Base-by-base conservation (phyloP, 2,329 filamentous ascomycete species). In the Aspergillus intermedius region DNA sequence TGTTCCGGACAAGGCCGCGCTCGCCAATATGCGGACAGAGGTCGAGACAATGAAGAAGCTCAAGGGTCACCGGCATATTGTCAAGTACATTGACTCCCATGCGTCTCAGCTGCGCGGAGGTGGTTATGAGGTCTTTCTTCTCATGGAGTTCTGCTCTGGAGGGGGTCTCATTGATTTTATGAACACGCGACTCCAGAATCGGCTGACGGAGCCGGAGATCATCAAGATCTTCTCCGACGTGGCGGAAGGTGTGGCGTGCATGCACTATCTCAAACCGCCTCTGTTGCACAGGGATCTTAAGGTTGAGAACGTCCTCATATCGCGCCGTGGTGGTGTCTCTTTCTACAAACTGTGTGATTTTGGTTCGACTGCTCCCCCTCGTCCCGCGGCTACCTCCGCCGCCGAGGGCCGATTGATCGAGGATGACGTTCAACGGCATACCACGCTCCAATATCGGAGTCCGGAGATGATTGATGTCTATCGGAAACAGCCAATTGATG, bases 1-100 rank as follows among this genome's bases (percentile, higher is more conserved):
- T 32, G 93, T 97, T 46, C 90, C 93, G 28, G 93, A 98, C 72
- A 96, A 95, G 77, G 88, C 95, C 56, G 83, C 91, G 50, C 77
- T 98, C 72, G 87, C 88, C 54, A 91, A 88, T 70, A 97, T 98
- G 93, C 84, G 93, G 69, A 97, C 85, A 58, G 93, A 98, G 77
- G 93, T 98, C 60, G 93, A 98, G 75, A 98, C 93, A 12, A 98
- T 98, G 93, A 98, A 98, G 83, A 91, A 93, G 72, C 79, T 98
- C 61, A 95, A 95, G 77, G 93, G 93, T 49, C 93, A 97, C 78
- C 83, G 84, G 54, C 86, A 93, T 61, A 97, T 98, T 64, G 93
- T 98, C 61, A 96, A 87, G 50, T 98, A 98, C 73, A 91, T 97
- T 68, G 93, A 98, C 75, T 97, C 91, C 57, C 93, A 98, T 71